Conservation (phyloP, 805 yeast species). For the Clavispora carvajalis region DNA sequence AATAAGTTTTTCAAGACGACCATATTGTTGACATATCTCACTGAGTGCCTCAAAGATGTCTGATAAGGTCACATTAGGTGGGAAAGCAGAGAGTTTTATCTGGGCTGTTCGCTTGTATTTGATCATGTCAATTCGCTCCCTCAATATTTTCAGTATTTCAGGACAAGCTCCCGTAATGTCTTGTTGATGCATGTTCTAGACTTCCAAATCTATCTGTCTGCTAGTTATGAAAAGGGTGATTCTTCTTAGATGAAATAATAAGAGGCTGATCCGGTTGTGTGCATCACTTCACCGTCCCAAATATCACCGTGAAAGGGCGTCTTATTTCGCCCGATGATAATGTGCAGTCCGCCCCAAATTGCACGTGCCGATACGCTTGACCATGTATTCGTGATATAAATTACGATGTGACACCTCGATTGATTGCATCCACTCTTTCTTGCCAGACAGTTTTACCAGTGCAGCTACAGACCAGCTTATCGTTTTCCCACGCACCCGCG, state of each 20-base stretch:
- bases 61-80: conserved; percentile 7
- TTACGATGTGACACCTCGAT: conserved; percentile 44
- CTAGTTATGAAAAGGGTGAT: not conserved
- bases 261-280: not conserved
- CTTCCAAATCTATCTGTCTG: not conserved
- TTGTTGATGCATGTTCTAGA: no score
- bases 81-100: conserved; percentile 9
- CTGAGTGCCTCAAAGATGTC: conserved; percentile 9
- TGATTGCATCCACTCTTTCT: conserved; percentile 74
- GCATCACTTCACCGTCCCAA: not conserved
- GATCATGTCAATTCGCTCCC: conserved; percentile 9
- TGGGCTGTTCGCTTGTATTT: conserved; percentile 9
- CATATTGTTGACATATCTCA: conserved; percentile 1
- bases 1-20: conserved; percentile 9
- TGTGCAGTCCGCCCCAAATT: not conserved
- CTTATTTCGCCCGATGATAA: not conserved
- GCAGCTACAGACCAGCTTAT: conserved; percentile 88
- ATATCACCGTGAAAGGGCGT: not conserved
- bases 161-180: not conserved
- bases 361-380: not conserved
- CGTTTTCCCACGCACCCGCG: conserved; percentile 97
- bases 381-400: not conserved
- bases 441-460: conserved; percentile 96
- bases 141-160: conserved; percentile 2
- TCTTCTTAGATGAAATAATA: no score